Percentiles rank a stretch among this genome's conserved stretches.
These are phyloP conservation scores for Crithidia fasciculata DNA, from an alignment of 208 protist genomes.

Conservation along the genomic window DNA sequence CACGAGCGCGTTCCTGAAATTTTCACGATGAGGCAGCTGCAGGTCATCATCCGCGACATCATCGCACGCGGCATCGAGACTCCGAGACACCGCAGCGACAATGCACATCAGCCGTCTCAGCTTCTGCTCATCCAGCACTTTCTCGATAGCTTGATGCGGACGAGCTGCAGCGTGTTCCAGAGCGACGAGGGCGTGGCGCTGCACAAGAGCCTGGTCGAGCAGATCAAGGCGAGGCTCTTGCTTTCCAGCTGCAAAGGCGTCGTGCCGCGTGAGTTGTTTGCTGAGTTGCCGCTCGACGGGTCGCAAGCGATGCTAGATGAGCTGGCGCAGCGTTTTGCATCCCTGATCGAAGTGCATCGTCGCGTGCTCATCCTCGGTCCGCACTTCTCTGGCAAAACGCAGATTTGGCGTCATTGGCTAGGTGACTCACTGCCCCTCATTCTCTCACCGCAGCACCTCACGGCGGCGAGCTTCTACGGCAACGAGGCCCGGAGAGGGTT, in stretches of 20 bases:
- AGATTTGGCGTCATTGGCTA: constrained; percentile 69
- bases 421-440: constrained; percentile 46
- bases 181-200: constrained; percentile 39
- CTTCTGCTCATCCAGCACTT: constrained; percentile 17
- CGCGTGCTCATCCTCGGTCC: constrained; percentile 71
- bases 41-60: constrained; percentile 46
- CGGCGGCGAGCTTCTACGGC: constrained; percentile 75
- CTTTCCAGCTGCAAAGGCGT: constrained; percentile 27
- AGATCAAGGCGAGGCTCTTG: constrained; percentile 42
- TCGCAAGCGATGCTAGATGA: constrained; percentile 16
- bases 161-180: constrained; percentile 50
- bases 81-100: neutral
- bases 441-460: constrained; percentile 63
- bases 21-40: constrained; percentile 58
- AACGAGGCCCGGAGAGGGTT: constrained; percentile 35
- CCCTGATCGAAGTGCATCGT: constrained; percentile 52
- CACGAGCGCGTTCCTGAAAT: constrained; percentile 40
- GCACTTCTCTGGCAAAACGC: constrained; percentile 73
- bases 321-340: constrained; percentile 46
- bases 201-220: constrained; percentile 44
- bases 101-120: neutral
- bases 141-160: constrained; percentile 30
- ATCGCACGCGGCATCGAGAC: constrained; percentile 1
- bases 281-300: neutral
- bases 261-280: constrained; percentile 2